Evolutionary conservation across 306 rosid species (phyloP), one percentile per base, ranked within the genome.

Genomic region (Cicer bijugum): DNA sequence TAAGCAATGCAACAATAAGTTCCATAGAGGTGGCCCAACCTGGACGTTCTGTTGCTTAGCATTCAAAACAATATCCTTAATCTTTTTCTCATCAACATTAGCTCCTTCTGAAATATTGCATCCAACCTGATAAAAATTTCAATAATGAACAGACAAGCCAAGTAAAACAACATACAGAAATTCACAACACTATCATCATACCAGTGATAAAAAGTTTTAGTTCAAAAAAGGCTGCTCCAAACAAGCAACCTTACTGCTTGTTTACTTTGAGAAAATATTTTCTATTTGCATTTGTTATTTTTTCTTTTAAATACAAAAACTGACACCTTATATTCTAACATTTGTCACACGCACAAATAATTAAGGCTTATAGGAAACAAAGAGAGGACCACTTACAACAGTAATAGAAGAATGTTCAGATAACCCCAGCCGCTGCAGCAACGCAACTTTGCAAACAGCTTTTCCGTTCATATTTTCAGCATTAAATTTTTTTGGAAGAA

Each of bases 381-480:
- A 12, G 53, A 71, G n/a, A n/a, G 58, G 71, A 66, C 20, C 12
- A 70, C 91, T 73, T 84, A 88, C 98, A 56, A 89, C 74, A 77
- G 82, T 78, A 80, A 12, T 59, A 19, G 93, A 89, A 76, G 85
- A 74, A 72, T 82, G 71, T 66, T 83, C 83, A 60, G 87, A 57
- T 78, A 90, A 80, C 10, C 91, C 91, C 76, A 87, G 71, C 58
- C 40, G 83, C 67, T 83, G 82, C 80, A 86, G 90, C 82, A 92
- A 82, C 61, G 84, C 90, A 39, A 78, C 81, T 82, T 85, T 90
- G 87, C 98, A 89, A 79, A 75, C 75, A 59, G 79, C 45, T 90
- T 92, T 92, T 55, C 98, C 98, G 16, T 82, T 75, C 84, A 92
- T 74, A 78, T 86, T 84, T 47, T 86, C 89, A 14, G 82, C 86